Percentiles rank a stretch among this genome's conserved stretches.
Evolutionary conservation across 2,329 filamentous ascomycete genomes (phyloP).

Genomic region (Apiospora marii): DNA sequence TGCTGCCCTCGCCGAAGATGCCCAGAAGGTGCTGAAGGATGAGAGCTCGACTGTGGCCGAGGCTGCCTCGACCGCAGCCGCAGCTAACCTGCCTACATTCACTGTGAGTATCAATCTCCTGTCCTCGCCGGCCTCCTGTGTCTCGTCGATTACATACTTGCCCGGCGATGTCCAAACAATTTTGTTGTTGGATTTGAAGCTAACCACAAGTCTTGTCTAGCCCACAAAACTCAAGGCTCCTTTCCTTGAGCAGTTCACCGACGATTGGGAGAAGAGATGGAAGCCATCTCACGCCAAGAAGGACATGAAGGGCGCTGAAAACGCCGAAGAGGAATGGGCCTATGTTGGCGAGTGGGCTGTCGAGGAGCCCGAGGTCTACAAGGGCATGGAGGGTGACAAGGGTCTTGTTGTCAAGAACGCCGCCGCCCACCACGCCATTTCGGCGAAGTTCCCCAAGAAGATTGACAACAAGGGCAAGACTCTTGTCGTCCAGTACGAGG

Average conservation of each 20-base stretch:
- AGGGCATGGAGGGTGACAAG: conserved; percentile 94
- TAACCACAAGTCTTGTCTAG: conserved; percentile 54
- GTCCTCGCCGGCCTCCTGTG: not conserved
- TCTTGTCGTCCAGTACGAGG: conserved; percentile 97
- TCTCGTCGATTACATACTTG: not conserved
- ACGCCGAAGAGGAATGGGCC: conserved; percentile 92
- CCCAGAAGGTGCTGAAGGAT: conserved; percentile 62
- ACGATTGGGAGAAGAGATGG: conserved; percentile 94
- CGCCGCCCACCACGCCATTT: conserved; percentile 98
- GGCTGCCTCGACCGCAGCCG: conserved; percentile 62
- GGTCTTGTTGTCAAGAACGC: conserved; percentile 98
- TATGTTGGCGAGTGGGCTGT: conserved; percentile 97
- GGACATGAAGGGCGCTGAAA: conserved; percentile 74
- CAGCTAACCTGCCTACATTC: conserved; percentile 79
- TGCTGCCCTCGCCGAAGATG: conserved; percentile 73
- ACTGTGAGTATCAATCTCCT: conserved; percentile 69
- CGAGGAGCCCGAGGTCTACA: conserved; percentile 89
- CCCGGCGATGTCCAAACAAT: not conserved
- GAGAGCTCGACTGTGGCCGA: conserved; percentile 52
- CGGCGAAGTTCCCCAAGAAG: conserved; percentile 95
- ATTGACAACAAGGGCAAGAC: conserved; percentile 98
- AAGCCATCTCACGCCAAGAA: conserved; percentile 97
- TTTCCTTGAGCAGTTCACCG: conserved; percentile 98
- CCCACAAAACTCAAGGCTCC: conserved; percentile 88
- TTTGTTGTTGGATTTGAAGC: not conserved